Evolutionary conservation across 192 early-diverging fungal genomes (phyloP).

Genomic region (Rhizophagus clarus): DNA sequence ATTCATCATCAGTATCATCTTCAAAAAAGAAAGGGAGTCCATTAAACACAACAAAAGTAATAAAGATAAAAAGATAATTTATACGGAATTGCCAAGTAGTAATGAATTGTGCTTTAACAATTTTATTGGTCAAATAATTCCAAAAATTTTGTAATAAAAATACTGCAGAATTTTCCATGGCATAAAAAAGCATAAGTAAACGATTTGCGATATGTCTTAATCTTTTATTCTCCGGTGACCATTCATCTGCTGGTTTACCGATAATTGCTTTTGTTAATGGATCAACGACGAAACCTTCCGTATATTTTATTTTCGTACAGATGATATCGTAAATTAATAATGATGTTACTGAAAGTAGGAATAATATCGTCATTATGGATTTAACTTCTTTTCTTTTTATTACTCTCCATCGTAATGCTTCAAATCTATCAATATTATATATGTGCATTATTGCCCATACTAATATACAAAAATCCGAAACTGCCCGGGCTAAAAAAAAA

Average conservation of each 20-base stretch:
- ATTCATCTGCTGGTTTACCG: not conserved
- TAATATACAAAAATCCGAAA: not conserved
- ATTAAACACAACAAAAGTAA: not conserved
- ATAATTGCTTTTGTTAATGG: not conserved
- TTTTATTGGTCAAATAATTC: constrained; percentile 1
- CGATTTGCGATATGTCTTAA: not conserved
- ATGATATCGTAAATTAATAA: not conserved
- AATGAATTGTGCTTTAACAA: not conserved
- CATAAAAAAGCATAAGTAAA: not conserved
- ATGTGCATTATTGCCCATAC: not conserved
- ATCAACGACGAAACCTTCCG: not conserved
- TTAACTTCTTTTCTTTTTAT: not conserved
- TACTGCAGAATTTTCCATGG: not conserved
- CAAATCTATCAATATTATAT: not conserved
- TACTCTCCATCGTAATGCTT: not conserved
- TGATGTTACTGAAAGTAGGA: not conserved
- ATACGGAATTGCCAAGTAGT: not conserved
- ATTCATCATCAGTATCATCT: not conserved
- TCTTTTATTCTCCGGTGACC: not conserved
- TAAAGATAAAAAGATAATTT: constrained; percentile 1
- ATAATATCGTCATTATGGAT: constrained; percentile 1
- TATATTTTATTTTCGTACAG: not conserved
- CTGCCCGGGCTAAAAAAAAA: not conserved
- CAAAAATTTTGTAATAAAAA: constrained; percentile 13
- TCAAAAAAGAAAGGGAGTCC: not conserved